phyloP scores from a whole-genome alignment of 768 basidiomycete species.

The Boletus rubescentipes region DNA sequence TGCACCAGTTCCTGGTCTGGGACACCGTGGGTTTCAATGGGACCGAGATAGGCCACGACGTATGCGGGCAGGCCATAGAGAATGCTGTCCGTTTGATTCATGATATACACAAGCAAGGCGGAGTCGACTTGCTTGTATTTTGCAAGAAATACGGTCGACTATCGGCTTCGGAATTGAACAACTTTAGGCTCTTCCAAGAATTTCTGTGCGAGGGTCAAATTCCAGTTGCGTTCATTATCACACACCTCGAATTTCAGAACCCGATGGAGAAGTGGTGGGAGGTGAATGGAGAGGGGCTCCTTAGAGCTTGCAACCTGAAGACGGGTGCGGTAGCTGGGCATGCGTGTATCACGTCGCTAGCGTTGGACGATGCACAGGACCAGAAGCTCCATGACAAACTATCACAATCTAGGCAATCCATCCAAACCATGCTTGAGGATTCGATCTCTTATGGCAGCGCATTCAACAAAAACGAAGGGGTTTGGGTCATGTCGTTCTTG shows the following conservation, averaged over 20 bases:
- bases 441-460: slow-evolving; percentile 18
- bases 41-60: slow-evolving; percentile 1
- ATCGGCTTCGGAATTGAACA: slow-evolving; percentile 25
- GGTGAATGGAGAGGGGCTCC: slow-evolving; percentile 16
- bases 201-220: slow-evolving; percentile 38
- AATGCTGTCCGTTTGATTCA: slow-evolving; percentile 31
- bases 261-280: slow-evolving; percentile 36
- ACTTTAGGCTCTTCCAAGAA: slow-evolving; percentile 37
- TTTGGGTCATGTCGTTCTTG: slow-evolving; percentile 27
- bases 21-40: slow-evolving; percentile 35
- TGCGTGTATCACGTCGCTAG: slow-evolving; percentile 30
- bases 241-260: slow-evolving; percentile 34
- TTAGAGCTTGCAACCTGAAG: slow-evolving; percentile 8
- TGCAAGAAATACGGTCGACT: slow-evolving; percentile 34
- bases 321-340: slow-evolving; percentile 21
- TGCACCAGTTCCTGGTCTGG: slow-evolving; percentile 27
- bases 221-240: slow-evolving; percentile 40
- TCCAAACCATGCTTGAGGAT: slow-evolving; percentile 22
- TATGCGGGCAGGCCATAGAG: slow-evolving; percentile 18
- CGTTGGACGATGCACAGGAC: not conserved
- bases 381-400: slow-evolving; percentile 5
- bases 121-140: slow-evolving; percentile 40
- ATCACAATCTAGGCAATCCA: slow-evolving; percentile 12
- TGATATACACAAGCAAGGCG: slow-evolving; percentile 27
- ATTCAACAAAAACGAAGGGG: slow-evolving; percentile 14